Evolutionary conservation across 2,329 filamentous ascomycete species (phyloP).

Genomic region (Purpureocillium takamizusanense): DNA sequence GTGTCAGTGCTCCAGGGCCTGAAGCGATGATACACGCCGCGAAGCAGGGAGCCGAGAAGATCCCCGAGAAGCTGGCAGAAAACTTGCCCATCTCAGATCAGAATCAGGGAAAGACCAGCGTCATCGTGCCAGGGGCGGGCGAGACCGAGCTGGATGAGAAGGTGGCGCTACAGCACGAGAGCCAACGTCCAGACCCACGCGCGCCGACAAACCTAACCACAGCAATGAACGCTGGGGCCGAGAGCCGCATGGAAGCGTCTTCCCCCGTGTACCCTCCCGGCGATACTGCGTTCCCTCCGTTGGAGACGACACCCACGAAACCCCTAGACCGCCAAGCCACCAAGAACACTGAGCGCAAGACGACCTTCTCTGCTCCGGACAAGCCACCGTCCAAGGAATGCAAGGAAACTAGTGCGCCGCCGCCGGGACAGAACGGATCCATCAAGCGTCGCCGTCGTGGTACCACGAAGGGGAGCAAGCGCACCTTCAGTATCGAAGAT

Average conservation of each 20-base stretch:
- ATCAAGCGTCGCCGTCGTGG: slow-evolving; percentile 56
- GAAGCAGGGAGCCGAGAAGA: slow-evolving; percentile 23
- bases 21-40: slow-evolving; percentile 25
- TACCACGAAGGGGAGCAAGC: slow-evolving; percentile 60
- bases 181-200: not conserved
- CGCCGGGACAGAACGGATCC: slow-evolving; percentile 32
- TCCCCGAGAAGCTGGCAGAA: slow-evolving; percentile 17
- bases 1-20: slow-evolving; percentile 33
- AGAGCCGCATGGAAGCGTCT: not conserved
- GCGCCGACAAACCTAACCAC: not conserved
- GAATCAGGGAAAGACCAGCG: slow-evolving; percentile 21
- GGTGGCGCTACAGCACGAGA: not conserved
- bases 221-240: not conserved
- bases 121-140: slow-evolving; percentile 20
- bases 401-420: slow-evolving; percentile 19
- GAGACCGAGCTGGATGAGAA: slow-evolving; percentile 25
- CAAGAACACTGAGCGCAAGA: slow-evolving; percentile 37
- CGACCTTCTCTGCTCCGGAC: slow-evolving; percentile 47
- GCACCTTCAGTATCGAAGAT: slow-evolving; percentile 62
- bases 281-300: slow-evolving; percentile 36
- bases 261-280: slow-evolving; percentile 20
- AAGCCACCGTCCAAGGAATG: slow-evolving; percentile 32
- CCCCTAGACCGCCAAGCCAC: slow-evolving; percentile 25
- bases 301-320: slow-evolving; percentile 28
- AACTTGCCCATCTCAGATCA: slow-evolving; percentile 12